Percentiles rank a stretch among this genome's conserved stretches.
Evolutionary conservation across 2,329 filamentous ascomycete species (phyloP).

Genomic region (Gremmenia infestans): DNA sequence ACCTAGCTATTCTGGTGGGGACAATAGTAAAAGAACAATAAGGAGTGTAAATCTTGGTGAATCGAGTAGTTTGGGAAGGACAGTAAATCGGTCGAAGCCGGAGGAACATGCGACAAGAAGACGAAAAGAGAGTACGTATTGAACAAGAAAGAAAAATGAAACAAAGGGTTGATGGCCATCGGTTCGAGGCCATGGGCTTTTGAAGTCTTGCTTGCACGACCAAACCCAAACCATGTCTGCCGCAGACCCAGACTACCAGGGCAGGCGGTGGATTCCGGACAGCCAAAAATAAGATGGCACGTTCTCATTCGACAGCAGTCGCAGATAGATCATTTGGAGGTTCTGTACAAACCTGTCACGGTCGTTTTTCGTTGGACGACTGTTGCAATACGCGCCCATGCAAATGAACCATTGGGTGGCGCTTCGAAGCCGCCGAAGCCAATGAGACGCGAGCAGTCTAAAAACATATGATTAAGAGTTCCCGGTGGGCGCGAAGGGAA

Average conservation of each 20-base stretch:
- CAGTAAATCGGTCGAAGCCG: neutral
- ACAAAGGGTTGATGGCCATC: slow-evolving; percentile 21
- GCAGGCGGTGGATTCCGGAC: slow-evolving; percentile 5
- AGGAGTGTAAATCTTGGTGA: neutral
- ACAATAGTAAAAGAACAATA: slow-evolving; percentile 14
- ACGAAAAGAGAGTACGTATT: slow-evolving; percentile 14
- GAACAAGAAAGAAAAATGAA: slow-evolving; percentile 17
- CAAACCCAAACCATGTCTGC: neutral
- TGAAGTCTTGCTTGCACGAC: slow-evolving; percentile 10
- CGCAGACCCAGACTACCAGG: neutral
- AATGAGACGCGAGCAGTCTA: slow-evolving; percentile 9
- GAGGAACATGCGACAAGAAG: slow-evolving; percentile 15
- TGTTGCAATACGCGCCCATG: slow-evolving; percentile 26
- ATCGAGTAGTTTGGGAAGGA: neutral
- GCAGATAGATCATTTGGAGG: slow-evolving; percentile 14
- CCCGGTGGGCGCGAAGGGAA: slow-evolving; percentile 4
- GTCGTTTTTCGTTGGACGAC: slow-evolving; percentile 18
- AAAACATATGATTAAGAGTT: slow-evolving; percentile 7
- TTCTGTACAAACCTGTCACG: slow-evolving; percentile 9
- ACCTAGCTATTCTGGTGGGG: slow-evolving; percentile 3
- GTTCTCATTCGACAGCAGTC: slow-evolving; percentile 27
- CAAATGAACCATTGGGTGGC: slow-evolving; percentile 14
- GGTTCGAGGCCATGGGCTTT: slow-evolving; percentile 12
- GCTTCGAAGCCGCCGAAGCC: slow-evolving; percentile 11
- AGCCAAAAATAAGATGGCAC: slow-evolving; percentile 17